phyloP scores from a whole-genome alignment of 768 basidiomycete genomes.

The Mycena capillaripes region DNA sequence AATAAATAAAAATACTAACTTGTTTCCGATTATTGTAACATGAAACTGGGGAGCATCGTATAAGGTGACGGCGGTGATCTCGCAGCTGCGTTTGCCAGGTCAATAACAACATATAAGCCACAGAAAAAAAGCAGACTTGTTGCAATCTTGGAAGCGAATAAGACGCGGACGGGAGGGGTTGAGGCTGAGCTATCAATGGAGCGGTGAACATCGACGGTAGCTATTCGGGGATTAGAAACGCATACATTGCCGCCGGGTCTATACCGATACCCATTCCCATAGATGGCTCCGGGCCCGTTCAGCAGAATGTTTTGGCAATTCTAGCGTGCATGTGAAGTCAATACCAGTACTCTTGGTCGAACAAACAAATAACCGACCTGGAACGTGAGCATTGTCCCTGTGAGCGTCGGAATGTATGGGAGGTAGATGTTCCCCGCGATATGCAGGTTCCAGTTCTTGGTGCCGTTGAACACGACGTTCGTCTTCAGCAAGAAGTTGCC shows the following conservation, averaged over 20 bases:
- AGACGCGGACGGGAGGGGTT: constrained; percentile 41
- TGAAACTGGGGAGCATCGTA: constrained; percentile 42
- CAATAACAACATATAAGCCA: neutral
- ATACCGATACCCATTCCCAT: constrained; percentile 42
- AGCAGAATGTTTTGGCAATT: constrained; percentile 39
- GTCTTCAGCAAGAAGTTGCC: constrained; percentile 39
- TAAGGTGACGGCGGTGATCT: constrained; percentile 37
- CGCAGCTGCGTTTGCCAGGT: constrained; percentile 24
- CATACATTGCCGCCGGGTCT: constrained; percentile 37
- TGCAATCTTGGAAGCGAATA: constrained; percentile 42
- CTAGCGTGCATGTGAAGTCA: neutral
- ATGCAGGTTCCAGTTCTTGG: constrained; percentile 40
- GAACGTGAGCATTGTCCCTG: constrained; percentile 43
- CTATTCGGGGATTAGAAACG: neutral
- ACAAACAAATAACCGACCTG: constrained; percentile 25
- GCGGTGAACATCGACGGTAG: neutral
- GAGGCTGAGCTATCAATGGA: constrained; percentile 38
- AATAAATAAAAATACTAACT: constrained; percentile 3
- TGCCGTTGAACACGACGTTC: constrained; percentile 38
- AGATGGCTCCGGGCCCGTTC: constrained; percentile 41
- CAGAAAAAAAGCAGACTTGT: constrained; percentile 29
- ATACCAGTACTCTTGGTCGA: neutral
- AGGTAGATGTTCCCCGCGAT: constrained; percentile 40
- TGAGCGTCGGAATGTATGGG: constrained; percentile 36
- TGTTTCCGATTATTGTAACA: constrained; percentile 42